Conservation (phyloP, 2,329 filamentous ascomycete species). For the Phaeosphaeriaceae sp. region DNA sequence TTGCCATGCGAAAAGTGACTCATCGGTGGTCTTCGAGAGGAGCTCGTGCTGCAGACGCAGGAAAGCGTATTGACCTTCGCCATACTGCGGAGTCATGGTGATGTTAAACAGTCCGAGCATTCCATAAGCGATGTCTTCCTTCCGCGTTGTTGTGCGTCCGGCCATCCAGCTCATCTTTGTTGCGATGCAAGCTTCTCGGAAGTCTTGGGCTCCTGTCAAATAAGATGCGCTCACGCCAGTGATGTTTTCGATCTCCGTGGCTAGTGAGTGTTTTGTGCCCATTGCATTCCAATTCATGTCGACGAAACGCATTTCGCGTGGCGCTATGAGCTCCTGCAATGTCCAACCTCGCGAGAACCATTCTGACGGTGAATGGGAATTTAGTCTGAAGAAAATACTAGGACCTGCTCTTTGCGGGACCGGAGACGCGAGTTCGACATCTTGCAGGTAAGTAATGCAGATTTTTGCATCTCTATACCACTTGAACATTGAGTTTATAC, state of each 20-base stretch:
- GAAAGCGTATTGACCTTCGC: slow-evolving; percentile 20
- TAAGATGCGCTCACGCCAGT: slow-evolving; percentile 9
- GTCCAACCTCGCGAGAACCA: slow-evolving; percentile 16
- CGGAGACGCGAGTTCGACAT: background rate
- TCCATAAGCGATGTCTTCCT: slow-evolving; percentile 24
- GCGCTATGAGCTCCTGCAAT: slow-evolving; percentile 6
- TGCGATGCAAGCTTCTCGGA: slow-evolving; percentile 5
- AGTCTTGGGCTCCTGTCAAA: background rate
- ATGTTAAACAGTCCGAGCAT: slow-evolving; percentile 27
- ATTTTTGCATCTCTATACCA: slow-evolving; percentile 6
- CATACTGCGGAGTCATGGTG: slow-evolving; percentile 12
- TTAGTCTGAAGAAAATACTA: background rate
- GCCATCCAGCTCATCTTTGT: slow-evolving; percentile 22
- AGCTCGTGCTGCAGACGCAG: slow-evolving; percentile 25
- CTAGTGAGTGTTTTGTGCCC: slow-evolving; percentile 9
- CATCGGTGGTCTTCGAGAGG: slow-evolving; percentile 10
- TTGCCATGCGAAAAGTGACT: slow-evolving; percentile 15
- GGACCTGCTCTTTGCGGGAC: background rate
- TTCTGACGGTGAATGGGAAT: slow-evolving; percentile 1
- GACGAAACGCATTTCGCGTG: slow-evolving; percentile 13
- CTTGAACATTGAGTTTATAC: slow-evolving; percentile 12
- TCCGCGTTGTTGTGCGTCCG: slow-evolving; percentile 16
- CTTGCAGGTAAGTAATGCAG: slow-evolving; percentile 8
- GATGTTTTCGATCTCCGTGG: background rate
- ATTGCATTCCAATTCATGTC: slow-evolving; percentile 11